Conservation (phyloP, 2,329 filamentous ascomycete species). For the Cladosporium sp. region DNA sequence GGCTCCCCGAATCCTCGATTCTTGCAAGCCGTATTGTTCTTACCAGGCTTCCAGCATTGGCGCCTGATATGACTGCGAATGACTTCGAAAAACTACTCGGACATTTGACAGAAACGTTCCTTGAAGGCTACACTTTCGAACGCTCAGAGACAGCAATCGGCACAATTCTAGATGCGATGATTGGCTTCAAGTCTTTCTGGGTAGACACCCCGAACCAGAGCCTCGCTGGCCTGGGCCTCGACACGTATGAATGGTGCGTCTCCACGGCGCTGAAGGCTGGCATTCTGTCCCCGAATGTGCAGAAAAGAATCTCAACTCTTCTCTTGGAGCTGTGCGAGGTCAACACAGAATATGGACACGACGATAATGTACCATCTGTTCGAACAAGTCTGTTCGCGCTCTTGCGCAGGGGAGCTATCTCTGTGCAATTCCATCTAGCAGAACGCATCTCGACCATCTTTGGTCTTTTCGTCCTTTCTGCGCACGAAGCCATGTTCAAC, state of each 20-base stretch:
- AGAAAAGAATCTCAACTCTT: slow-evolving; percentile 63
- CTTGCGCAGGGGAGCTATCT: slow-evolving; percentile 60
- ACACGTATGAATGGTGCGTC: slow-evolving; percentile 77
- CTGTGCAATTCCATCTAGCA: slow-evolving; percentile 72
- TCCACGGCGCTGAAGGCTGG: slow-evolving; percentile 62
- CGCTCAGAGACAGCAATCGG: slow-evolving; percentile 70
- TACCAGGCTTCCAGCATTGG: slow-evolving; percentile 19
- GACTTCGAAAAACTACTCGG: slow-evolving; percentile 45
- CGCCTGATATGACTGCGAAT: slow-evolving; percentile 22
- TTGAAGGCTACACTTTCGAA: slow-evolving; percentile 57
- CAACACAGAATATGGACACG: slow-evolving; percentile 63
- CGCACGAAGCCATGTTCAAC: slow-evolving; percentile 78
- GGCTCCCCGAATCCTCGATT: slow-evolving; percentile 19
- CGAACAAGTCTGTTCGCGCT: slow-evolving; percentile 72
- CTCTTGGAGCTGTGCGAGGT: slow-evolving; percentile 65
- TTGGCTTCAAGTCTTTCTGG: slow-evolving; percentile 62
- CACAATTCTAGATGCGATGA: slow-evolving; percentile 64
- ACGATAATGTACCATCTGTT: slow-evolving; percentile 51
- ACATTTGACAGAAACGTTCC: slow-evolving; percentile 44
- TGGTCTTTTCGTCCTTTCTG: slow-evolving; percentile 71
- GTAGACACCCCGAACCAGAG: slow-evolving; percentile 50
- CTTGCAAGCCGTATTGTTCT: slow-evolving; percentile 25
- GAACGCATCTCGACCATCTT: slow-evolving; percentile 70
- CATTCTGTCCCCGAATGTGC: slow-evolving; percentile 64
- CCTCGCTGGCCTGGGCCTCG: slow-evolving; percentile 62